These are phyloP conservation scores for Curvularia hawaiiensis DNA, from an alignment of 2,329 filamentous ascomycete species.

Conservation along the genomic window DNA sequence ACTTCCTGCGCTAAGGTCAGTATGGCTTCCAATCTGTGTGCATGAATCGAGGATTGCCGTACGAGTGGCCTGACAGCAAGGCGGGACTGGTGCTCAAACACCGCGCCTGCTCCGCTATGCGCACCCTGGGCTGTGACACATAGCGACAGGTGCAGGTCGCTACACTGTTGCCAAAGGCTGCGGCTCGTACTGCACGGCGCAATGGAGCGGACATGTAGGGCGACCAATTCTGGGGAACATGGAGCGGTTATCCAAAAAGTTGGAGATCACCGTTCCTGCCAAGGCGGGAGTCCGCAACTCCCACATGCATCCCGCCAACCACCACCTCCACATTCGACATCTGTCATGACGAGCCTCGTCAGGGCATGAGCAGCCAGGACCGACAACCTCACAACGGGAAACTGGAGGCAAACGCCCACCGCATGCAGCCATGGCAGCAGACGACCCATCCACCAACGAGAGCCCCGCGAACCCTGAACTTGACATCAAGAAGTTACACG, in stretches of 20 bases:
- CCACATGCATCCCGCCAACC: conserved; percentile 15
- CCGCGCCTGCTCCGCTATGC: conserved; percentile 28
- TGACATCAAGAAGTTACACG: conserved; percentile 86
- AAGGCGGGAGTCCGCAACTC: conserved; percentile 37
- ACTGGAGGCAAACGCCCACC: conserved; percentile 16
- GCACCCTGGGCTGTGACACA: conserved; percentile 14
- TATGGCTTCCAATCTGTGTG: background rate
- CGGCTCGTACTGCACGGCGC: conserved; percentile 23
- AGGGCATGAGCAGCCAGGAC: conserved; percentile 26
- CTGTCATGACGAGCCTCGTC: conserved; percentile 21
- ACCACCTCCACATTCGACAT: conserved; percentile 27
- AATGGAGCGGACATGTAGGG: conserved; percentile 32
- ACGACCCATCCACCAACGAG: conserved; percentile 40
- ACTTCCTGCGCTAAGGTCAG: conserved; percentile 65
- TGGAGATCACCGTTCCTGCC: conserved; percentile 24
- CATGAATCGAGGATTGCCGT: conserved; percentile 11
- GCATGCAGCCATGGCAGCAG: conserved; percentile 33
- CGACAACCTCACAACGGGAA: conserved; percentile 9
- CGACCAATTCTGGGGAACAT: background rate
- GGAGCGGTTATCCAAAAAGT: conserved; percentile 20
- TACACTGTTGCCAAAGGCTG: conserved; percentile 14
- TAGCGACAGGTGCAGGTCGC: conserved; percentile 29
- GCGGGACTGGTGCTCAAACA: conserved; percentile 36
- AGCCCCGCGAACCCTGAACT: conserved; percentile 71
- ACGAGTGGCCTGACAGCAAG: conserved; percentile 43